Conservation (phyloP, 2,329 filamentous ascomycete genomes). For the Colletotrichum karsti region DNA sequence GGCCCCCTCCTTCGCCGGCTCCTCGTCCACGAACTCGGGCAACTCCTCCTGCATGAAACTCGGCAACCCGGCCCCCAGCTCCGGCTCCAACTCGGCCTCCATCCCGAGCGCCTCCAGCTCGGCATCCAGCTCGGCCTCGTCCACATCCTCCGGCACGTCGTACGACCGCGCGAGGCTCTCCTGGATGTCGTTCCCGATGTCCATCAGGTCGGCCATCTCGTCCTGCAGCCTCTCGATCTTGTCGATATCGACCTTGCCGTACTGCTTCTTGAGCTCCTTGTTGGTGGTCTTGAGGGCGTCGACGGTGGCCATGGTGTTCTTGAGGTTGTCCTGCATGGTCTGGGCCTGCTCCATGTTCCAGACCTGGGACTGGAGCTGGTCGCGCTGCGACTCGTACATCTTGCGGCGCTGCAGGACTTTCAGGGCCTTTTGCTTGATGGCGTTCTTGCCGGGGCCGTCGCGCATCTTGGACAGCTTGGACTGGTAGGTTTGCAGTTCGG, state of each 20-base stretch:
- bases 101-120: slow-evolving; percentile 94
- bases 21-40: slow-evolving; percentile 92
- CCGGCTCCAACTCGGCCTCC: slow-evolving; percentile 87
- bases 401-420: slow-evolving; percentile 94
- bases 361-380: slow-evolving; percentile 91
- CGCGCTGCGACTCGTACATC: slow-evolving; percentile 92
- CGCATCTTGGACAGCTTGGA: slow-evolving; percentile 90
- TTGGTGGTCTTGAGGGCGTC: slow-evolving; percentile 98
- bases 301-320: slow-evolving; percentile 98
- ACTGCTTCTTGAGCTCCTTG: slow-evolving; percentile 91
- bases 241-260: slow-evolving; percentile 96
- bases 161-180: slow-evolving; percentile 92
- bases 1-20: slow-evolving; percentile 74
- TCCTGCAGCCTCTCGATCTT: slow-evolving; percentile 98
- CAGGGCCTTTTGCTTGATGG: slow-evolving; percentile 92
- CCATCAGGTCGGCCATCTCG: slow-evolving; percentile 98
- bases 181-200: slow-evolving; percentile 98
- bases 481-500: slow-evolving; percentile 89
- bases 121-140: slow-evolving; percentile 95
- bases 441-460: slow-evolving; percentile 91
- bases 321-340: slow-evolving; percentile 98
- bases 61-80: slow-evolving; percentile 71
- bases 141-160: slow-evolving; percentile 95
- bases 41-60: slow-evolving; percentile 90
- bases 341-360: slow-evolving; percentile 99